Percentiles rank a stretch among this genome's conserved stretches.
Evolutionary conservation across 2,329 filamentous ascomycete genomes (phyloP).

Genomic region (Trichoderma citrinoviride): DNA sequence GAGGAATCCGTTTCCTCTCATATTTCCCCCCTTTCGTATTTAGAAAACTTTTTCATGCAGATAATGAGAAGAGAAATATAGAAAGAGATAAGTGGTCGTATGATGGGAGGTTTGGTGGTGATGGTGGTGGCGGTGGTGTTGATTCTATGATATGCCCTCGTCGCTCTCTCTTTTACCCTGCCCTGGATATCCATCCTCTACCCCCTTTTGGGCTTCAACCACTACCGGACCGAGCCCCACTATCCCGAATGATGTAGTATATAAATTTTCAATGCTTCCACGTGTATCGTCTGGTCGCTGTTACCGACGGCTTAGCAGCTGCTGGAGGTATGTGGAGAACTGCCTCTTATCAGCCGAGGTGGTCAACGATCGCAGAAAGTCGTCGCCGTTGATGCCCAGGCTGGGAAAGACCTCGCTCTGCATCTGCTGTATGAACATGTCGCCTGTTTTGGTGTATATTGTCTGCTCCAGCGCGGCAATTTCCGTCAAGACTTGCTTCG

Average conservation of each 20-base stretch:
- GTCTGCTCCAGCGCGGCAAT: conserved; percentile 83
- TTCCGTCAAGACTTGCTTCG: conserved; percentile 82
- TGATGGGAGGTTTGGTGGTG: not conserved
- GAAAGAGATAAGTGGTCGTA: not conserved
- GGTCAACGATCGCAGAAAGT: conserved; percentile 58
- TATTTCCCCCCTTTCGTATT: not conserved
- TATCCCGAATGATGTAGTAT: not conserved
- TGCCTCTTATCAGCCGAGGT: conserved; percentile 58
- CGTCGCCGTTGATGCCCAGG: conserved; percentile 61
- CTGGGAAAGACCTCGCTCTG: conserved; percentile 61
- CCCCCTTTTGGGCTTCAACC: not conserved
- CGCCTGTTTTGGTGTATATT: conserved; percentile 87
- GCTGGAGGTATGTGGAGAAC: conserved; percentile 63
- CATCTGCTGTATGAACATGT: conserved; percentile 71
- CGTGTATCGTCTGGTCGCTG: conserved; percentile 22
- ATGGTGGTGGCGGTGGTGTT: not conserved
- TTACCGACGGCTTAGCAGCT: conserved; percentile 50
- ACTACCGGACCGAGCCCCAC: not conserved
- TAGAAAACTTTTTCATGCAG: not conserved
- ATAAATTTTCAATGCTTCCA: not conserved
- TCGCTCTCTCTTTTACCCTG: not conserved
- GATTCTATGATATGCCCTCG: conserved; percentile 13
- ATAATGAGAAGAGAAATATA: not conserved
- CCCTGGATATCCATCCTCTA: too few relatives aligned
- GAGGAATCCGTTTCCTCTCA: not conserved